Percentiles rank a stretch among this genome's conserved stretches.
These are phyloP conservation scores for Trypanosoma lewisi DNA, from an alignment of 208 protist genomes.

Conservation along the genomic window DNA sequence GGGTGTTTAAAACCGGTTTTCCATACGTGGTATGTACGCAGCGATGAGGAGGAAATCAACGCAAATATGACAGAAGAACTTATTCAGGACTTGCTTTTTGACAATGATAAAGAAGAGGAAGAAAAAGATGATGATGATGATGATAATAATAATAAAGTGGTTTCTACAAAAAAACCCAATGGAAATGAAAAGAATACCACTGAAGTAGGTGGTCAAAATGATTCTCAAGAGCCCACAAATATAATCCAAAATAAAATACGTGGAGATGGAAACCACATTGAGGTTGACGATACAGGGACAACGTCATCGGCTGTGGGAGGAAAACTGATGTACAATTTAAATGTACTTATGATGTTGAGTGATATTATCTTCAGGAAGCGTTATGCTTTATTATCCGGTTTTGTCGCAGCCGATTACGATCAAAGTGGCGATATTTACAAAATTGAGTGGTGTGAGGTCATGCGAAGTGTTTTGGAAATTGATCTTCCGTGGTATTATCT, in stretches of 20 bases:
- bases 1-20: constrained; percentile 58
- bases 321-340: constrained; percentile 1
- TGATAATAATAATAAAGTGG: not conserved
- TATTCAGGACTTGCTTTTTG: not conserved
- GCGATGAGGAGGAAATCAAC: not conserved
- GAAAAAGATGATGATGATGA: not conserved
- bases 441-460: constrained; percentile 78
- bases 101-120: not conserved
- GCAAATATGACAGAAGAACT: not conserved
- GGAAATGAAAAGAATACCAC: not conserved
- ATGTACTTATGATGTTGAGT: constrained; percentile 34
- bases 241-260: not conserved
- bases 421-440: constrained; percentile 78
- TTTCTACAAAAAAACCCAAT: not conserved
- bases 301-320: not conserved
- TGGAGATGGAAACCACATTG: not conserved
- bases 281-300: not conserved
- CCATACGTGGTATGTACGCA: constrained; percentile 67
- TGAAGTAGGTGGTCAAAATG: no score
- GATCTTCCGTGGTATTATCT: constrained; percentile 89
- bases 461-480: constrained; percentile 61
- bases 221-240: no score
- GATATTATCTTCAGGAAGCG: constrained; percentile 74
- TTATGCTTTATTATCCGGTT: constrained; percentile 71
- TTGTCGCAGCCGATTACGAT: constrained; percentile 67